Percentiles rank a stretch among this genome's conserved stretches.
Evolutionary conservation across 2,329 filamentous ascomycete species (phyloP).

Genomic region (Colletotrichum aenigma): DNA sequence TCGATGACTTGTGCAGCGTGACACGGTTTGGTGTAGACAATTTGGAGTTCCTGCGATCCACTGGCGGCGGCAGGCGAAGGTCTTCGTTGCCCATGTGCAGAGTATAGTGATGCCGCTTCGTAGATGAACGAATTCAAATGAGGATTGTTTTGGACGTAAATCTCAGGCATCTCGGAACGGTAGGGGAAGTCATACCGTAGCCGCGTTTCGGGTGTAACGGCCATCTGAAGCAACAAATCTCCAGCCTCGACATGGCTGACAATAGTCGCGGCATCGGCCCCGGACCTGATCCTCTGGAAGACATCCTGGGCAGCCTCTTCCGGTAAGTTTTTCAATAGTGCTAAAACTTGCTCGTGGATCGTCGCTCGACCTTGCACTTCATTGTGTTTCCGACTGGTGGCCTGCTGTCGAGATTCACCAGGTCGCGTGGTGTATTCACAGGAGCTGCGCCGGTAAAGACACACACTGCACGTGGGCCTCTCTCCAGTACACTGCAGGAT

Average conservation of each 20-base stretch:
- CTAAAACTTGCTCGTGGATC: not conserved
- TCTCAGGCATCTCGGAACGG: conserved; percentile 22
- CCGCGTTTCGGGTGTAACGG: conserved; percentile 38
- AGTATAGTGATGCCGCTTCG: conserved; percentile 17
- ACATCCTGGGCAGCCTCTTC: conserved; percentile 36
- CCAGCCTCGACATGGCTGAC: conserved; percentile 38
- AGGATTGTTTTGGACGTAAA: conserved; percentile 26
- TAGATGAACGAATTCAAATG: conserved; percentile 31
- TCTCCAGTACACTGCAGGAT: not conserved
- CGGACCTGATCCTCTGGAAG: conserved; percentile 37
- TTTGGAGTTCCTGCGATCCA: not conserved
- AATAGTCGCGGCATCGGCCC: conserved; percentile 32
- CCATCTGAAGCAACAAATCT: conserved; percentile 40
- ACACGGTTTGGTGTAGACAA: conserved; percentile 38
- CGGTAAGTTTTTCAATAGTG: not conserved
- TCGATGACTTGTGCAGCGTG: conserved; percentile 38
- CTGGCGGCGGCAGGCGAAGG: not conserved
- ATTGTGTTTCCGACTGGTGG: conserved; percentile 8
- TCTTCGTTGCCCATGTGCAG: not conserved
- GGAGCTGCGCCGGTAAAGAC: not conserved
- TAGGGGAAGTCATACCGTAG: conserved; percentile 45
- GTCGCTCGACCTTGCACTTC: not conserved
- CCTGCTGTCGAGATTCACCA: conserved; percentile 25
- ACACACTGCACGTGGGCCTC: not conserved
- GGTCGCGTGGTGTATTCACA: conserved; percentile 25